Evolutionary conservation across 2,329 filamentous ascomycete species (phyloP).

Genomic region (Diaporthe velutina): DNA sequence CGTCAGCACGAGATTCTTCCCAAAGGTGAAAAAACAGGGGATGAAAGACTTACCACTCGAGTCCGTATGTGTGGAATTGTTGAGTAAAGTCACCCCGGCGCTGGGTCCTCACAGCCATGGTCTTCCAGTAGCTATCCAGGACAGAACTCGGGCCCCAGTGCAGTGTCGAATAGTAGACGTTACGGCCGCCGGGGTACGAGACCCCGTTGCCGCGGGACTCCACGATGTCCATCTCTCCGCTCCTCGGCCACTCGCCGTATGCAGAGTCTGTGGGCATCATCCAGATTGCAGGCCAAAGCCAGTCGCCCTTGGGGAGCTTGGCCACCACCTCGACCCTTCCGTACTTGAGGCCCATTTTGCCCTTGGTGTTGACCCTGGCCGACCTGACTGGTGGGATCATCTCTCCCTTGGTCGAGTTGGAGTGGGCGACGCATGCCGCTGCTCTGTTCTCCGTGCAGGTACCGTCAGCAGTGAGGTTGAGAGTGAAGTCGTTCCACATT

Average conservation of each 20-base stretch:
- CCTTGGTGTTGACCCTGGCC: constrained; percentile 61
- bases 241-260: constrained; percentile 65
- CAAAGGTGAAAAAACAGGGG: too few relatives aligned
- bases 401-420: constrained; percentile 56
- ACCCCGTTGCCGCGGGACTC: constrained; percentile 62
- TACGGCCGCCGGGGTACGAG: constrained; percentile 56
- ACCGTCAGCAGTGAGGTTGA: constrained; percentile 59
- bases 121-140: constrained; percentile 51
- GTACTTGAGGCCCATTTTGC: constrained; percentile 61
- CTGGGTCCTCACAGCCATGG: constrained; percentile 49
- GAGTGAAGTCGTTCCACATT: constrained; percentile 54
- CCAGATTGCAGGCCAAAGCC: constrained; percentile 65
- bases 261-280: constrained; percentile 63
- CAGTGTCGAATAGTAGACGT: constrained; percentile 57
- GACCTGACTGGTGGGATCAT: constrained; percentile 65
- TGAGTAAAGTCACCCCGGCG: constrained; percentile 55
- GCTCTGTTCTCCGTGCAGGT: constrained; percentile 56
- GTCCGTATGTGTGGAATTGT: constrained; percentile 63
- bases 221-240: constrained; percentile 67
- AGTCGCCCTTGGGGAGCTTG: constrained; percentile 65
- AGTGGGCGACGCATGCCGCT: constrained; percentile 53
- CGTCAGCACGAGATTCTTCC: neutral
- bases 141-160: constrained; percentile 57
- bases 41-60: constrained; percentile 58
- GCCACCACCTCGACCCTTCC: constrained; percentile 67